phyloP scores from a whole-genome alignment of 768 basidiomycete genomes.

The Terana coerulea region DNA sequence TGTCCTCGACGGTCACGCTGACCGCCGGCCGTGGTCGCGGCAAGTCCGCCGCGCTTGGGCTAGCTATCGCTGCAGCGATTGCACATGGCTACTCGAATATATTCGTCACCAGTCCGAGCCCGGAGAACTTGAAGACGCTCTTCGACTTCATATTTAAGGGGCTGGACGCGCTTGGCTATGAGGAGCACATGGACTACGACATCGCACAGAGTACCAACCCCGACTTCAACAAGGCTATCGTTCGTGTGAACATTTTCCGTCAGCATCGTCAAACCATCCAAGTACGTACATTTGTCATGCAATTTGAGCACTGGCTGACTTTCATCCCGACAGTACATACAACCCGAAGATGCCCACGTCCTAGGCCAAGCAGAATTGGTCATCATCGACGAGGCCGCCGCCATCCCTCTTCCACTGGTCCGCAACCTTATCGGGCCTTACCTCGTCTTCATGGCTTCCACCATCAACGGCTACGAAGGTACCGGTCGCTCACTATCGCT shows the following conservation, averaged over 20 bases:
- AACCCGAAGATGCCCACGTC: conserved; percentile 97
- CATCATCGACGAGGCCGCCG: conserved; percentile 97
- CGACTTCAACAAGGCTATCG: conserved; percentile 93
- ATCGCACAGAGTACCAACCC: conserved; percentile 87
- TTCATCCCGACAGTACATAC: conserved; percentile 77
- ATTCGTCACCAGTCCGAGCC: conserved; percentile 96
- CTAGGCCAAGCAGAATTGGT: conserved; percentile 96
- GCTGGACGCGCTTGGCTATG: conserved; percentile 89
- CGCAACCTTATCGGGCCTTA: conserved; percentile 93
- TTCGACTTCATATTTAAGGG: conserved; percentile 99
- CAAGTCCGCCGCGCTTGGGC: conserved; percentile 93
- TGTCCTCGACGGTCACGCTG: conserved; percentile 91
- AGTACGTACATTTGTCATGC: conserved; percentile 44
- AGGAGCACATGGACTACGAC: conserved; percentile 98
- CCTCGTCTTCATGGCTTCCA: conserved; percentile 98
- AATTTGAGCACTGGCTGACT: not conserved
- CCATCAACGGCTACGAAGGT: conserved; percentile 99
- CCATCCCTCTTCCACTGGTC: conserved; percentile 87
- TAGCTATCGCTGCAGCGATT: conserved; percentile 90
- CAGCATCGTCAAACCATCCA: conserved; percentile 96
- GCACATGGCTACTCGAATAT: conserved; percentile 96
- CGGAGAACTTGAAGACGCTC: conserved; percentile 96
- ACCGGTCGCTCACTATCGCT: conserved; percentile 98
- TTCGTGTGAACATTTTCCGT: conserved; percentile 90
- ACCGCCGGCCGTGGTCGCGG: conserved; percentile 95